These are phyloP conservation scores for Coemansia sp. DNA, from an alignment of 192 early-diverging fungal species.

Conservation along the genomic window DNA sequence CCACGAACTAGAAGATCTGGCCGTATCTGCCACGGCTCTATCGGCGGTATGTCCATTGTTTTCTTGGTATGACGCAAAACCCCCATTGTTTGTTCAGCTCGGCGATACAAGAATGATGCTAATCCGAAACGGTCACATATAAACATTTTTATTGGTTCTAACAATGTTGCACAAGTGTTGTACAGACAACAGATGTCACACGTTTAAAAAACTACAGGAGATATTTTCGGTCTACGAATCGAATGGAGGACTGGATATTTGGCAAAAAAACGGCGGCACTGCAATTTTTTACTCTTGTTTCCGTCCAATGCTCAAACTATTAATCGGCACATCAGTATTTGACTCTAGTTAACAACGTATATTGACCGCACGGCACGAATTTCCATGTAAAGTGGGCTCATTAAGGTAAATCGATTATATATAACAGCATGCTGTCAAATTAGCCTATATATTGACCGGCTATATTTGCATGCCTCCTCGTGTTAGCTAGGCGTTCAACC, in stretches of 20 bases:
- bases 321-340: background rate
- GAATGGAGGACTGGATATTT: too few relatives aligned
- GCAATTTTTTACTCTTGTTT: too few relatives aligned
- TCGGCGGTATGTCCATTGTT: background rate
- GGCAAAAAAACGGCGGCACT: too few relatives aligned
- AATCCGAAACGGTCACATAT: background rate
- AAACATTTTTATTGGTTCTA: background rate
- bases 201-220: background rate
- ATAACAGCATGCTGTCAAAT: background rate
- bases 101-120: background rate
- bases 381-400: background rate
- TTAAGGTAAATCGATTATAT: background rate
- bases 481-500: too few relatives aligned
- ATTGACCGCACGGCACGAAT: background rate
- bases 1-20: too few relatives aligned
- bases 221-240: too few relatives aligned
- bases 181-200: background rate
- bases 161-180: conserved; percentile 3
- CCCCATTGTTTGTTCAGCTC: background rate
- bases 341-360: background rate
- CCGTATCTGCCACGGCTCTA: background rate
- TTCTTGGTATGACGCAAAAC: background rate
- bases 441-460: background rate
- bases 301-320: too few relatives aligned
- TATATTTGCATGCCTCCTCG: background rate